Percentiles rank a stretch among this genome's conserved stretches.
These are phyloP conservation scores for Fraxinus excelsior DNA, from an alignment of 257 asterid species.

Conservation along the genomic window DNA sequence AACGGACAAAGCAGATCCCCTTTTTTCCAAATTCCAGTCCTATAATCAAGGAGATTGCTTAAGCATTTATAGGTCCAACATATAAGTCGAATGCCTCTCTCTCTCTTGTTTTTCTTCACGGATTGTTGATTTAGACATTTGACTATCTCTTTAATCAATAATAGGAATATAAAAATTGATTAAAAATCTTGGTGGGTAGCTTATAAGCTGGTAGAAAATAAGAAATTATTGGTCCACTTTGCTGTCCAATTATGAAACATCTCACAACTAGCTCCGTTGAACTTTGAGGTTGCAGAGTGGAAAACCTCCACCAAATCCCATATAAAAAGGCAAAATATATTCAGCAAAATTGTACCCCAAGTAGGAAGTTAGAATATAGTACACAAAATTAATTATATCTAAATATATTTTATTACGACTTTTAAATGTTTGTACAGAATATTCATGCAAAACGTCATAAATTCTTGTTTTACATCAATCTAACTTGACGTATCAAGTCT, in stretches of 20 bases:
- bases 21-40: slow-evolving; percentile 18
- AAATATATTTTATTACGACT: no score
- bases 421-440: no score
- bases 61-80: slow-evolving; percentile 39
- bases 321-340: slow-evolving; percentile 24
- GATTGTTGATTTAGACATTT: slow-evolving; percentile 43
- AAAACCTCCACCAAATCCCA: slow-evolving; percentile 24
- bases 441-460: no score
- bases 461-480: neutral
- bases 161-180: slow-evolving; percentile 5
- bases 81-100: slow-evolving; percentile 1
- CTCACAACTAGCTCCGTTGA: slow-evolving; percentile 28
- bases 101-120: slow-evolving; percentile 28
- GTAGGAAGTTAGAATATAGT: no score
- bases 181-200: slow-evolving; percentile 14
- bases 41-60: slow-evolving; percentile 20
- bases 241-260: slow-evolving; percentile 19
- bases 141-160: slow-evolving; percentile 28
- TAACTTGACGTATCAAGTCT: no score
- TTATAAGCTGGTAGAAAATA: slow-evolving; percentile 32
- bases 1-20: slow-evolving; percentile 23
- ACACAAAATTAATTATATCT: neutral
- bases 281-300: slow-evolving; percentile 29
- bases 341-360: neutral
- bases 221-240: slow-evolving; percentile 4